These are phyloP conservation scores for Claviceps sp. DNA, from an alignment of 2,329 filamentous ascomycete genomes.

Conservation along the genomic window DNA sequence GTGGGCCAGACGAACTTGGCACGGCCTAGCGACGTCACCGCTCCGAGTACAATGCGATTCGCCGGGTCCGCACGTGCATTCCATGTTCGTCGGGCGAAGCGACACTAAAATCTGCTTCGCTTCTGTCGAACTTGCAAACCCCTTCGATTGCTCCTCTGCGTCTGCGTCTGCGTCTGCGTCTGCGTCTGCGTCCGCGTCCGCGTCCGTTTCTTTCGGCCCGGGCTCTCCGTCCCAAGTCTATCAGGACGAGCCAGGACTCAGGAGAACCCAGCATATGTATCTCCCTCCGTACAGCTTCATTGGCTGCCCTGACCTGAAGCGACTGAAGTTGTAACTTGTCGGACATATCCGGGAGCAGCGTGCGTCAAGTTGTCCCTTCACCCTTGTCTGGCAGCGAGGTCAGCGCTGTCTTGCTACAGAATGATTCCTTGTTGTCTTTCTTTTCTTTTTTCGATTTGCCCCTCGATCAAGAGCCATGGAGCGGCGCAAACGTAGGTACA, in stretches of 20 bases:
- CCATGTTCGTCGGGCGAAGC: too few species aligned
- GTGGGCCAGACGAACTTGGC: too few species aligned
- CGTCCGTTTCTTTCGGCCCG: too few species aligned
- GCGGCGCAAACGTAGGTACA: not conserved
- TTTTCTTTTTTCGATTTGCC: not conserved
- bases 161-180: too few species aligned
- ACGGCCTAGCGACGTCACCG: too few species aligned
- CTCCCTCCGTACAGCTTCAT: too few species aligned
- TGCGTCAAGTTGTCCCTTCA: not conserved
- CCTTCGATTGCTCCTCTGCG: not conserved
- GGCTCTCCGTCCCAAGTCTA: not conserved
- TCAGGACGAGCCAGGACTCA: not conserved
- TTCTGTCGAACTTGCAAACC: not conserved
- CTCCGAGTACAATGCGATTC: too few species aligned
- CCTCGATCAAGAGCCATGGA: not conserved
- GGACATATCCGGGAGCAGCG: not conserved
- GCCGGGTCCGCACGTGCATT: too few species aligned
- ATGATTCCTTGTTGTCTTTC: not conserved
- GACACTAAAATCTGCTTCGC: too few species aligned
- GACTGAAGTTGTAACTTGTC: not conserved
- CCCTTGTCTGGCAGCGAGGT: not conserved
- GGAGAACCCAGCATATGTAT: too few species aligned
- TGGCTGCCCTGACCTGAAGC: not conserved
- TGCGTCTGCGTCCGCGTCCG: too few species aligned
- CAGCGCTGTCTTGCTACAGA: not conserved